A percentile compares a stretch with the other conserved stretches of the same genome.
Evolutionary conservation across 306 rosid genomes (phyloP).

Genomic region (Rubus parviflorus): DNA sequence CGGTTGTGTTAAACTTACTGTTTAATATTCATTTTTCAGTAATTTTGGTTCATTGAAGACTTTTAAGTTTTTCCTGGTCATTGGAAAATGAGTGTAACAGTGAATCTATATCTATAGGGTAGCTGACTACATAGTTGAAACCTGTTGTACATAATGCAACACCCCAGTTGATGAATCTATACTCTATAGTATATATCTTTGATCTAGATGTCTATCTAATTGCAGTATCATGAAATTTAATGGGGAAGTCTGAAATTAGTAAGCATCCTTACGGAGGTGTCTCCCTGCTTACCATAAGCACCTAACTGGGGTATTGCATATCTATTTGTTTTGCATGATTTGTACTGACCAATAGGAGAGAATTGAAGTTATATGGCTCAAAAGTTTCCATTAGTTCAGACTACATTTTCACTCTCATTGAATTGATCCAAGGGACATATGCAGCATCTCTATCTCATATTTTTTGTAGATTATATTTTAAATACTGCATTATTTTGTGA

Average conservation of each 20-base stretch:
- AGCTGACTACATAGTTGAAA: neutral
- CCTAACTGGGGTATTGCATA: neutral
- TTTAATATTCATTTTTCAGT: neutral
- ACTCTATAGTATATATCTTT: neutral
- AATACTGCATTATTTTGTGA: neutral
- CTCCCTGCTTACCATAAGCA: neutral
- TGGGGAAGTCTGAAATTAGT: neutral
- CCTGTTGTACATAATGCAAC: neutral
- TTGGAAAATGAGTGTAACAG: neutral
- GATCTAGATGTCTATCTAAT: neutral
- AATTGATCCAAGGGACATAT: neutral
- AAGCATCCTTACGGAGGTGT: neutral
- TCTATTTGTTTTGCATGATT: neutral
- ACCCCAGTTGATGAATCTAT: neutral
- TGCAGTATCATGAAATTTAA: neutral
- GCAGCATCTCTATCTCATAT: neutral
- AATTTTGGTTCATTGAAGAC: no score
- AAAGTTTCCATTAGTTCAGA: neutral
- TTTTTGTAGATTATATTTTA: neutral
- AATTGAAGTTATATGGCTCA: neutral
- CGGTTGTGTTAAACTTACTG: neutral
- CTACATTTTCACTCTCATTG: neutral
- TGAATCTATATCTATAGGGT: neutral
- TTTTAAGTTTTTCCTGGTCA: neutral
- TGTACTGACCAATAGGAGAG: neutral